Conservation (phyloP, 2,329 filamentous ascomycete species). For the Neofusicoccum parvum region DNA sequence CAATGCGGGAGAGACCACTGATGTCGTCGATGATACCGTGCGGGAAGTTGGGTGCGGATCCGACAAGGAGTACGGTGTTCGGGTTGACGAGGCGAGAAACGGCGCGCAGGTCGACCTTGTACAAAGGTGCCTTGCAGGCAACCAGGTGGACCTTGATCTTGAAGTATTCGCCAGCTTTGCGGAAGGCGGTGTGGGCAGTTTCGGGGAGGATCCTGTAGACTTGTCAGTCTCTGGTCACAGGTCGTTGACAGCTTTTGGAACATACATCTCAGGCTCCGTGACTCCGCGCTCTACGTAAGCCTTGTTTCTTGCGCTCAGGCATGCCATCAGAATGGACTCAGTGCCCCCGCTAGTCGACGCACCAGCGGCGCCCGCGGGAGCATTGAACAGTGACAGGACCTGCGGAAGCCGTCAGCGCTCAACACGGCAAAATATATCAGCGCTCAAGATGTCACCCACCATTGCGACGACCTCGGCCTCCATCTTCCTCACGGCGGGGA, state of each 20-base stretch:
- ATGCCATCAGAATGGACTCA: conserved; percentile 96
- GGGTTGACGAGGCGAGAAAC: conserved; percentile 86
- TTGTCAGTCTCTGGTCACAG: conserved; percentile 3
- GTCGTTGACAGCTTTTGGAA: background rate
- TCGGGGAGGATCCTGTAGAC: conserved; percentile 79
- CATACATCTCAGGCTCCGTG: conserved; percentile 88
- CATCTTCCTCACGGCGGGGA: conserved; percentile 98
- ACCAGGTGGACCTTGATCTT: conserved; percentile 93
- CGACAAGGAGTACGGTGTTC: conserved; percentile 92
- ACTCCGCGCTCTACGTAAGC: conserved; percentile 82
- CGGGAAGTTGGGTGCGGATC: conserved; percentile 95
- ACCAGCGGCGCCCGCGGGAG: conserved; percentile 79
- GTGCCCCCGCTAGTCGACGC: conserved; percentile 92
- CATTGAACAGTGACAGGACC: conserved; percentile 81
- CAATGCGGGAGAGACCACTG: conserved; percentile 77
- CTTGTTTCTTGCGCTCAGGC: conserved; percentile 85
- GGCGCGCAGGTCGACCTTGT: conserved; percentile 78
- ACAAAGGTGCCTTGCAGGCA: conserved; percentile 77
- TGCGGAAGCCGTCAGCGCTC: conserved; percentile 27
- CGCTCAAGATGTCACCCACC: conserved; percentile 55
- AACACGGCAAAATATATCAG: background rate
- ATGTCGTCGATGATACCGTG: conserved; percentile 99
- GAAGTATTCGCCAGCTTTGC: conserved; percentile 93
- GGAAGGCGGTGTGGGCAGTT: conserved; percentile 94
- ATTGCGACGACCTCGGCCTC: conserved; percentile 97